Conservation (phyloP, 495 filamentous ascomycete genomes). For the Neurospora pannonica region DNA sequence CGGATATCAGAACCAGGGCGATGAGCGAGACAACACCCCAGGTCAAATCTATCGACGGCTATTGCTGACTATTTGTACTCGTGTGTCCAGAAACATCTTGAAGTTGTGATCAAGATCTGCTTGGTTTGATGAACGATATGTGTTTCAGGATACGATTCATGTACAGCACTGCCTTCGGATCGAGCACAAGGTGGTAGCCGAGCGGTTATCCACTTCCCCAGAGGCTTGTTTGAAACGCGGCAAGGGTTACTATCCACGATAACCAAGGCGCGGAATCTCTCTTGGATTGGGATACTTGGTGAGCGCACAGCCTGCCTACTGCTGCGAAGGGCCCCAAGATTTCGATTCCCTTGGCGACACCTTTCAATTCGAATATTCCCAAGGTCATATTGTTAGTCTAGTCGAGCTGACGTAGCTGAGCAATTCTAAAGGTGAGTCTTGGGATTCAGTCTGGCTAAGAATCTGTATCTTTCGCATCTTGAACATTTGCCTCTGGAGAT, state of each 20-base stretch:
- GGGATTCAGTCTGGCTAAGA: not conserved
- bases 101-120: slow-evolving; percentile 14
- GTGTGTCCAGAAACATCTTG: slow-evolving; percentile 4
- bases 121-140: slow-evolving; percentile 14
- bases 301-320: not conserved
- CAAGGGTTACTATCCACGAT: not conserved
- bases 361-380: not conserved
- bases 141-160: slow-evolving; percentile 16
- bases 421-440: not conserved
- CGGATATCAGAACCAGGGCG: slow-evolving; percentile 13
- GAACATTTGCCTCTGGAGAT: not conserved
- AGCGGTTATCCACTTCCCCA: not conserved
- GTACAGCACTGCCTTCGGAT: not conserved
- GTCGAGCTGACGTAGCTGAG: too few species aligned
- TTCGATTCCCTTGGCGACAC: too few species aligned
- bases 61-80: slow-evolving; percentile 26
- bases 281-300: not conserved
- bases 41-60: slow-evolving; percentile 7
- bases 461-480: not conserved
- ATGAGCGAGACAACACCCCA: slow-evolving; percentile 10
- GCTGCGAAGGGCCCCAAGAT: not conserved
- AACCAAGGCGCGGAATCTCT: not conserved
- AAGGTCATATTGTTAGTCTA: not conserved
- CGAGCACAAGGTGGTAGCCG: not conserved
- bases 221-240: not conserved